These are phyloP conservation scores for Neurospora sp. DNA, from an alignment of 495 filamentous ascomycete genomes.

Conservation along the genomic window DNA sequence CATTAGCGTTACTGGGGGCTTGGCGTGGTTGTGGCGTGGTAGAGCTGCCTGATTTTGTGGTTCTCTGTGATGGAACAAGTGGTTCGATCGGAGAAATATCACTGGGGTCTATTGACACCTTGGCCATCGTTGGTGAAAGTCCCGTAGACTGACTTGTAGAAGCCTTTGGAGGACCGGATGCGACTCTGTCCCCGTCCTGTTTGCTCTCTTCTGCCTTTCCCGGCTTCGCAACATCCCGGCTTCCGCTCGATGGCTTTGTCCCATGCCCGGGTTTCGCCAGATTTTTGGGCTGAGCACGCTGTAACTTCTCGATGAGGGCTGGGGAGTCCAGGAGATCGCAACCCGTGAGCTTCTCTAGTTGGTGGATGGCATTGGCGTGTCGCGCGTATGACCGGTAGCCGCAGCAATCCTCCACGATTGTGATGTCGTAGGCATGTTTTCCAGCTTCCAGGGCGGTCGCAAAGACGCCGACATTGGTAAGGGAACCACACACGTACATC, in stretches of 20 bases:
- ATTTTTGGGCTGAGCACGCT: constrained; percentile 6
- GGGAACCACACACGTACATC: constrained; percentile 82
- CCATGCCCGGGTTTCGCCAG: not conserved
- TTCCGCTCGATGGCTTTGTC: not conserved
- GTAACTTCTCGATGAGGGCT: constrained; percentile 41
- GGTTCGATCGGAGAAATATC: constrained; percentile 1
- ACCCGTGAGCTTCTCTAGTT: constrained; percentile 68
- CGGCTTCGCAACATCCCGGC: not conserved
- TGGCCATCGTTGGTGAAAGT: constrained; percentile 21
- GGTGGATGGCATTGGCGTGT: constrained; percentile 64
- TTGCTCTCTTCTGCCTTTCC: not conserved
- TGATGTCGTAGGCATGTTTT: constrained; percentile 73
- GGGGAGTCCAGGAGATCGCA: constrained; percentile 52
- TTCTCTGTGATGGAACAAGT: not conserved
- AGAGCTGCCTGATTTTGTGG: constrained; percentile 3
- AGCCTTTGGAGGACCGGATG: constrained; percentile 2
- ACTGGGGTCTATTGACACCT: constrained; percentile 10
- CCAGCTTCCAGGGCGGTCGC: constrained; percentile 90
- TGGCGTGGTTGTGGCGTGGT: constrained; percentile 3
- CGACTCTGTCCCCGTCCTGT: not conserved
- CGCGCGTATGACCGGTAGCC: constrained; percentile 66
- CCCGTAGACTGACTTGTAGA: constrained; percentile 10
- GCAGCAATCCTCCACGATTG: constrained; percentile 79
- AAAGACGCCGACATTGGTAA: constrained; percentile 82
- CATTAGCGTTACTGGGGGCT: not conserved